phyloP scores from a whole-genome alignment of 768 basidiomycete genomes.

The Imleria badia region DNA sequence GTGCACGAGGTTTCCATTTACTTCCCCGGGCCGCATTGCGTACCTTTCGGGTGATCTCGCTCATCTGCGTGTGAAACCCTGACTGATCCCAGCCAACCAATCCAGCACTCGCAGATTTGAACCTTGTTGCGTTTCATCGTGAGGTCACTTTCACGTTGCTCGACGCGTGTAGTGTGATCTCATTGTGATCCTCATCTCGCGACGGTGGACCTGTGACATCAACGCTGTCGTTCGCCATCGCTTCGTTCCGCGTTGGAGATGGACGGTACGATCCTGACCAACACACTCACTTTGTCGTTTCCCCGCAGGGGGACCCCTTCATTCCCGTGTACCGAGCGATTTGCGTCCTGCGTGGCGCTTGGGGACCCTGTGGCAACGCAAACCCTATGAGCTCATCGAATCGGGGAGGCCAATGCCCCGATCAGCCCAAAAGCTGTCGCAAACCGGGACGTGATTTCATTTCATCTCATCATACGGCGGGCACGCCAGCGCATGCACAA shows the following conservation, averaged over 20 bases:
- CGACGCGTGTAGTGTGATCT: slow-evolving; percentile 4
- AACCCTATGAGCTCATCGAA: slow-evolving; percentile 21
- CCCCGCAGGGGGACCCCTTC: slow-evolving; percentile 12
- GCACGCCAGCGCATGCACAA: no score
- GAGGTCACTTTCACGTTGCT: slow-evolving; percentile 17
- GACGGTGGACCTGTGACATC: slow-evolving; percentile 15
- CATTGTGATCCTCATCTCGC: not conserved
- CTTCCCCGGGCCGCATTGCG: slow-evolving; percentile 20
- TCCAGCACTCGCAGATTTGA: not conserved
- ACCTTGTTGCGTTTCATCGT: slow-evolving; percentile 3
- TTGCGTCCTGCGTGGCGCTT: not conserved
- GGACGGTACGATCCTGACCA: no score
- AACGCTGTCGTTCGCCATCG: not conserved
- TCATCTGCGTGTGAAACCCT: slow-evolving; percentile 1
- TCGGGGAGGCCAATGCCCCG: slow-evolving; percentile 10
- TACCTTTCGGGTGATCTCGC: slow-evolving; percentile 11
- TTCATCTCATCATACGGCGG: not conserved
- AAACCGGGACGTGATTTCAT: slow-evolving; percentile 6
- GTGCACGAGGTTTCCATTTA: slow-evolving; percentile 23
- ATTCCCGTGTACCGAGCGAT: slow-evolving; percentile 16
- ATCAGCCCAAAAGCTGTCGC: not conserved
- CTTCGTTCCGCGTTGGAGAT: not conserved
- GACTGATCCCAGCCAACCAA: not conserved
- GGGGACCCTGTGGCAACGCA: slow-evolving; percentile 11
- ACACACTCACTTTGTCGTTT: not conserved